phyloP scores from a whole-genome alignment of 2,329 filamentous ascomycete species.

The Pyrenophora seminiperda region DNA sequence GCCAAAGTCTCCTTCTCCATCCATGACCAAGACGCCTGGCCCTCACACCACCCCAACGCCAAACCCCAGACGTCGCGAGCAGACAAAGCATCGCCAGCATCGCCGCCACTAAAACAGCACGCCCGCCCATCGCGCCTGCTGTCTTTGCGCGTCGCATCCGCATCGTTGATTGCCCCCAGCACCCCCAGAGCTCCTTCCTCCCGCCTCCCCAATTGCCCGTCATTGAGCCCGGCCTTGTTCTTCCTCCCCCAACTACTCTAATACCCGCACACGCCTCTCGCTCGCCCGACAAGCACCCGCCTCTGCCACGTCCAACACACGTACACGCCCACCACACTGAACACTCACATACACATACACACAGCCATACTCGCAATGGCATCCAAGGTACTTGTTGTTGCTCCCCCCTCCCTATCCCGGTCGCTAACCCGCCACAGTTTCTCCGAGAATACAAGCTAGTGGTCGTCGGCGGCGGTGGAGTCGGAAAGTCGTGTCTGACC shows the following conservation, averaged over 20 bases:
- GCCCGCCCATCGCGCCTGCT: conserved; percentile 11
- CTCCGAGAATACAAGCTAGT: conserved; percentile 67
- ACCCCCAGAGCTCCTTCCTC: conserved; percentile 6
- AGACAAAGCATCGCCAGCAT: background rate
- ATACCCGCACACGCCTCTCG: conserved; percentile 5
- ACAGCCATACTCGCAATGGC: conserved; percentile 49
- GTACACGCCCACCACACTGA: no score
- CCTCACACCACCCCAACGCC: conserved; percentile 6
- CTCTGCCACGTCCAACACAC: background rate
- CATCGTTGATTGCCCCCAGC: conserved; percentile 10
- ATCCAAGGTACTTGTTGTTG: conserved; percentile 41
- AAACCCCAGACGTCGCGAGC: background rate
- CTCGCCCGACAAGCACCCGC: conserved; percentile 8
- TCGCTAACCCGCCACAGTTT: conserved; percentile 50
- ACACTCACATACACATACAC: conserved; percentile 7
- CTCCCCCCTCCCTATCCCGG: conserved; percentile 1
- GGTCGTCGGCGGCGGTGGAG: conserved; percentile 95
- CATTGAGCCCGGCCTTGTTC: conserved; percentile 5
- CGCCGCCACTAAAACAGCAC: background rate
- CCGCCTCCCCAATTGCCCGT: conserved; percentile 11
- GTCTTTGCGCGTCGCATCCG: conserved; percentile 17
- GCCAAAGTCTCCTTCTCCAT: conserved; percentile 7
- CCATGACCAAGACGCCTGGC: conserved; percentile 15
- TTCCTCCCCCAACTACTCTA: conserved; percentile 1
- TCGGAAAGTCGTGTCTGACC: conserved; percentile 98